Evolutionary conservation across 441 rosid genomes (phyloP), one percentile per base, ranked within the genome.

Genomic region (Flueggea neowawraea): DNA sequence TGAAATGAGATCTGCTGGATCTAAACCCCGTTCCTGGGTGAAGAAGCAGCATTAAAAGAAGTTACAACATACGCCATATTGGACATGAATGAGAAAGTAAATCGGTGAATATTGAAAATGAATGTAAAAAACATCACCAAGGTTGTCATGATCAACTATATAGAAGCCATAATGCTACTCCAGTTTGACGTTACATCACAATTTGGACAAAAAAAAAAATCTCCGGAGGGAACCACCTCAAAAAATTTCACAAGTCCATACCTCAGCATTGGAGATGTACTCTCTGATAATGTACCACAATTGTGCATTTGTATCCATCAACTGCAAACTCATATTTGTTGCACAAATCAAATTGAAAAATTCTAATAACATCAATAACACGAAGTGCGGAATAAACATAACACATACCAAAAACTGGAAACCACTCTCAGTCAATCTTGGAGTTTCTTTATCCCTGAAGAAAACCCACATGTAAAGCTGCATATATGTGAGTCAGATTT

Each of bases 231-330:
- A 50, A 61, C 36, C 44, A 68, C 58, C 60, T 48, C 48, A 64
- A 75, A 52, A 13, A 68, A 64, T 64, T 33, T 43, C 63, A 62
- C 57, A 41, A 39, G 16, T 60, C 33, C 66, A 66, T 72, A 91
- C 99, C 99, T 87, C 97, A 32, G 94, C 88, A 74, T 91, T 95
- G 32, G 90, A 73, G 64, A 95, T 95, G 77, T 95, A 95, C 73
- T 95, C 99, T 74, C 99, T 89, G 67, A 91, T 82, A 41, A 95
- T 87, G 78, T 91, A 95, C 99, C 99, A 91, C 50, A 95, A 85
- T 74, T 95, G 99, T 13, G 97, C 90, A 80, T 88, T 89, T 76
- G 99, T 94, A 66, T 94, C 97, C 99, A 94, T 91, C 74, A 94
- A 80, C 99, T 94, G 88, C 55, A 80, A 67, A 52, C 57, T 63